Conservation (phyloP, 2,329 filamentous ascomycete genomes). For the Ophiosphaerella korrae region DNA sequence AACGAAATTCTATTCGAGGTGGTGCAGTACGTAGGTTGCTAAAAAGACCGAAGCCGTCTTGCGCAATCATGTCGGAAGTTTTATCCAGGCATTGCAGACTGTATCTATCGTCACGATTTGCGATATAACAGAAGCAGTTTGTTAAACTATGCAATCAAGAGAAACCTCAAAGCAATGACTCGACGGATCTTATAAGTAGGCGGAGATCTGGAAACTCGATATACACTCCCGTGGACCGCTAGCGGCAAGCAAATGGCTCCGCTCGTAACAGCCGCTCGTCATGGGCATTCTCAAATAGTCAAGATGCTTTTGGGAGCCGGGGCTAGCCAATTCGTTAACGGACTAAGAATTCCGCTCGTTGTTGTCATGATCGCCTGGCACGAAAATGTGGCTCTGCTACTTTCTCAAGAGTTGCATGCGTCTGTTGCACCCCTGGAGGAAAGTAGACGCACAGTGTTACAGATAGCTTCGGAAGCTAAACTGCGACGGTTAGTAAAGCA, state of each 20-base stretch:
- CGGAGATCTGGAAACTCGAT: slow-evolving; percentile 12
- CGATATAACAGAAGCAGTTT: slow-evolving; percentile 11
- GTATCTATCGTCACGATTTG: slow-evolving; percentile 12
- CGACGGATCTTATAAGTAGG: background rate
- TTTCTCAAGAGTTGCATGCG: slow-evolving; percentile 11
- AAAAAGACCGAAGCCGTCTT: slow-evolving; percentile 11
- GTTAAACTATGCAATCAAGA: slow-evolving; percentile 14
- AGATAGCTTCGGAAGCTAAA: slow-evolving; percentile 14
- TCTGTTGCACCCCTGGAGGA: background rate
- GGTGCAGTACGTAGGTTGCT: slow-evolving; percentile 8
- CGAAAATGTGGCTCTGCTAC: slow-evolving; percentile 15
- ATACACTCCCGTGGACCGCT: background rate
- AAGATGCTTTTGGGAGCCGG: slow-evolving; percentile 13
- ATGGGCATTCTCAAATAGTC: slow-evolving; percentile 14
- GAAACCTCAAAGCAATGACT: slow-evolving; percentile 9
- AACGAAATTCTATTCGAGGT: slow-evolving; percentile 15
- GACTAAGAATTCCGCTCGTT: slow-evolving; percentile 6
- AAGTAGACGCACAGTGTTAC: slow-evolving; percentile 8
- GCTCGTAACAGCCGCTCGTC: slow-evolving; percentile 10
- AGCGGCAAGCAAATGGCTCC: slow-evolving; percentile 11
- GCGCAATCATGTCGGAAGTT: slow-evolving; percentile 12
- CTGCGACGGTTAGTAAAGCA: slow-evolving; percentile 11
- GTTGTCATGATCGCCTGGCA: slow-evolving; percentile 10
- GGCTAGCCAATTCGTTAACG: slow-evolving; percentile 13
- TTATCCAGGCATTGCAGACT: slow-evolving; percentile 13